These are phyloP conservation scores for Glycine soja DNA, from an alignment of 306 rosid genomes.

Conservation along the genomic window DNA sequence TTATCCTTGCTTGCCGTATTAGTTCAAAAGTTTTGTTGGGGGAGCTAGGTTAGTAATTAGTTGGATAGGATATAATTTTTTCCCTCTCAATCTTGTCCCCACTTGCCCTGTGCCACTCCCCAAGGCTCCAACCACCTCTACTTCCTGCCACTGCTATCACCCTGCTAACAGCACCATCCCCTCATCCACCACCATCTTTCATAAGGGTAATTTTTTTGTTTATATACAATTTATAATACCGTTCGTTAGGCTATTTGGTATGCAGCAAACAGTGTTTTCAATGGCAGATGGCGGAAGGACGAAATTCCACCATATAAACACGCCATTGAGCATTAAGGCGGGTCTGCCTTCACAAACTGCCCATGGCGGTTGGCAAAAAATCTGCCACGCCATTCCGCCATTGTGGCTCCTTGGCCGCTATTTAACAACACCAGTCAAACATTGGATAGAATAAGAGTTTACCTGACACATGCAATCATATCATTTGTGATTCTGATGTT, in stretches of 20 bases:
- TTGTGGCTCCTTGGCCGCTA: too few relatives aligned
- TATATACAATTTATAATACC: neutral
- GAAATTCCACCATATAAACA: too few relatives aligned
- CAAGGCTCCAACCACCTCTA: neutral
- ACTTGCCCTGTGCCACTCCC: neutral
- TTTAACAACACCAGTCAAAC: neutral
- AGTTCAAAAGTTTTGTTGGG: too few relatives aligned
- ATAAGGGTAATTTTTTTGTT: neutral
- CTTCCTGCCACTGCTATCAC: neutral
- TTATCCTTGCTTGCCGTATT: too few relatives aligned
- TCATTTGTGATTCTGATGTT: neutral
- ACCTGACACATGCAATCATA: neutral
- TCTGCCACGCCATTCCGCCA: too few relatives aligned
- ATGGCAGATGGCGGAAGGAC: too few relatives aligned
- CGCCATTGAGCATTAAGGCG: too few relatives aligned
- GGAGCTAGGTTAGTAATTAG: too few relatives aligned
- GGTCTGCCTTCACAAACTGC: too few relatives aligned
- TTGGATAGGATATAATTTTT: too few relatives aligned
- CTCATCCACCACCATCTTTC: neutral
- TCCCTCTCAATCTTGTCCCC: too few relatives aligned
- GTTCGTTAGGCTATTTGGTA: neutral
- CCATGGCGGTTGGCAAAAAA: neutral
- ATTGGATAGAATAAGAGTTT: neutral
- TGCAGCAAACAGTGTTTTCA: too few relatives aligned
- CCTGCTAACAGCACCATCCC: neutral